Percentiles rank a stretch among this genome's conserved stretches.
phyloP scores from a whole-genome alignment of 2,329 filamentous ascomycete species.

The Ophiostoma australiae region DNA sequence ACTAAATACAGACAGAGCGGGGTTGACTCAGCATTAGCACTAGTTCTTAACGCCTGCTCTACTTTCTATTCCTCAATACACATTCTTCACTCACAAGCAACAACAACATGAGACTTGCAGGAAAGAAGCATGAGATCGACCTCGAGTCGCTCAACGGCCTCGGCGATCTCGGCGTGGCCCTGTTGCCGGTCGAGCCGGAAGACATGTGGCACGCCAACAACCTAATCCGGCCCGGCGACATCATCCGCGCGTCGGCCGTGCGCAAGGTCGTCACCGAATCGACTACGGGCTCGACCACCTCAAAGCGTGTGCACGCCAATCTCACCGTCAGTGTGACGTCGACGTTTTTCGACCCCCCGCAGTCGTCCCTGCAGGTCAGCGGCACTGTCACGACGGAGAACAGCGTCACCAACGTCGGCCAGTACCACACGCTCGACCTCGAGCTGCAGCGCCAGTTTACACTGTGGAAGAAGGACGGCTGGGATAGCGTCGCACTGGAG shows the following conservation, averaged over 20 bases:
- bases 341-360: slow-evolving; percentile 54
- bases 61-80: background rate
- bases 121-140: background rate
- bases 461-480: slow-evolving; percentile 75
- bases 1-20: background rate
- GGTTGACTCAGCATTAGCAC: background rate
- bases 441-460: slow-evolving; percentile 85
- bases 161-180: background rate
- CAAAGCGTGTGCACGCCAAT: slow-evolving; percentile 53
- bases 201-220: slow-evolving; percentile 55
- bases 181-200: slow-evolving; percentile 3
- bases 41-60: background rate
- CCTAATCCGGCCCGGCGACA: slow-evolving; percentile 50
- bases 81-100: background rate
- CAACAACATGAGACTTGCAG: background rate
- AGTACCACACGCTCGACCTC: slow-evolving; percentile 65
- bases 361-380: slow-evolving; percentile 53
- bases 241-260: slow-evolving; percentile 51
- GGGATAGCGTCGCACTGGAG: slow-evolving; percentile 83
- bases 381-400: slow-evolving; percentile 52
- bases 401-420: slow-evolving; percentile 48
- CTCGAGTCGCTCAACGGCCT: background rate
- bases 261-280: slow-evolving; percentile 50
- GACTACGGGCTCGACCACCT: slow-evolving; percentile 43
- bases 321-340: slow-evolving; percentile 54